Percentiles rank a stretch among this genome's conserved stretches.
phyloP scores from a whole-genome alignment of 2,329 filamentous ascomycete species.

The Berkeleyomyces rouxiae region DNA sequence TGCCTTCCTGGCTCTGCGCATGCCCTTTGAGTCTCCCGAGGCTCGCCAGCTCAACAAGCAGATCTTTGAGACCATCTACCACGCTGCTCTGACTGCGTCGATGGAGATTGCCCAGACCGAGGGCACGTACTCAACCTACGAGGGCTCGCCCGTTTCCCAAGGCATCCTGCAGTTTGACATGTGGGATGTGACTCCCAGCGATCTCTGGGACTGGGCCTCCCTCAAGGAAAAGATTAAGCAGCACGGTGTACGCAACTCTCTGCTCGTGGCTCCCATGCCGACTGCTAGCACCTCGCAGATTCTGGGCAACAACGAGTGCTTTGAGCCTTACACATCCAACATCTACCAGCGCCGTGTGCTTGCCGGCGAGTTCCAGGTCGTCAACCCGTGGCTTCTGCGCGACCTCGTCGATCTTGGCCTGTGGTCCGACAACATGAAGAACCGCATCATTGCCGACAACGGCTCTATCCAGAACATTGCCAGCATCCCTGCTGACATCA shows the following conservation, averaged over 20 bases:
- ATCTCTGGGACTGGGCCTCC: conserved; percentile 89
- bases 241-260: conserved; percentile 85
- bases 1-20: conserved; percentile 87
- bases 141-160: conserved; percentile 85
- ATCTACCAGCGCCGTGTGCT: conserved; percentile 98
- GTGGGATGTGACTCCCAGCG: conserved; percentile 87
- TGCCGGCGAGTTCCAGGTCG: conserved; percentile 96
- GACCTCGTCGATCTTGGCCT: conserved; percentile 94
- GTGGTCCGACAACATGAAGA: conserved; percentile 99
- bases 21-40: conserved; percentile 94
- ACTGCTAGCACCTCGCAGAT: conserved; percentile 97
- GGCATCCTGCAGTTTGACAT: conserved; percentile 96
- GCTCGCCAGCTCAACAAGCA: conserved; percentile 89
- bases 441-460: conserved; percentile 94
- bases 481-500: conserved; percentile 91
- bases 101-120: conserved; percentile 68
- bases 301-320: conserved; percentile 97
- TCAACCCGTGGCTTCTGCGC: conserved; percentile 97
- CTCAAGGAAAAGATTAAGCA: conserved; percentile 85
- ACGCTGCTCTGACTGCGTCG: conserved; percentile 80
- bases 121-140: conserved; percentile 76
- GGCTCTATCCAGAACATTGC: conserved; percentile 94
- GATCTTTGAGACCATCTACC: conserved; percentile 99
- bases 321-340: conserved; percentile 98
- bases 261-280: conserved; percentile 93